Evolutionary conservation across 2,329 filamentous ascomycete genomes (phyloP), one percentile per base, ranked within the genome.

Genomic region (Fusarium albosuccineum): DNA sequence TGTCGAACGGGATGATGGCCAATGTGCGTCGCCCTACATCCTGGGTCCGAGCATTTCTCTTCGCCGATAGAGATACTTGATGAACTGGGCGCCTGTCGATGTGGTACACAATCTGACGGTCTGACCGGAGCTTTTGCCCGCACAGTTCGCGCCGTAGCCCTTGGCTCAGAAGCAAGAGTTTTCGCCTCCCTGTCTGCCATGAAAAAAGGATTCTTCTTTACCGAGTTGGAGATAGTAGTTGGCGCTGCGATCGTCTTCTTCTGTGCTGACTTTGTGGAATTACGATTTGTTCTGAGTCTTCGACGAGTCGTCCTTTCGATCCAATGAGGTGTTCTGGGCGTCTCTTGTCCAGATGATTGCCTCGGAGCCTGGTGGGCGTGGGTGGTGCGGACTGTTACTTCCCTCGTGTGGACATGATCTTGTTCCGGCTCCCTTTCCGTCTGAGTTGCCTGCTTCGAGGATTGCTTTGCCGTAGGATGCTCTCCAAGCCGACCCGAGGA

Each of bases 171-270:
- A 1, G 49, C 60, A 2, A 62, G 55, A 2, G 62, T 59, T 52
- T 72, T 75, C 4, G 62, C 57, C 26, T 59, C 67, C 29, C 62
- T 69, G 58, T 79, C 77, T 36, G 74, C 73, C 49, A 75, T 59
- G 50, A 78, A 68, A 56, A 79, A 79, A 5, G 76, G 75, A 30
- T 77, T 79, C 36, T 73, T 73, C 36, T 62, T 73, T 16, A 79
- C 65, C 1, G 60, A 62, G 9, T 42, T 45, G 9, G 68, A 66
- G 10, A 66, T 41, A 17, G 50, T 49, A n/a, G 57, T 66, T 10
- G 54, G 55, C n/a, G 48, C 54, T 13, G 59, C 57, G 26, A 59
- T 57, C 22, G 59, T 65, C 36, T 62, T 61, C 34, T 57, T 65
- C 27, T 53, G 40, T 26, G 16, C 42, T 9, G 55, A 26, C 22